Evolutionary conservation across 2,329 filamentous ascomycete species (phyloP).

Genomic region (Tympanopsis confertula): DNA sequence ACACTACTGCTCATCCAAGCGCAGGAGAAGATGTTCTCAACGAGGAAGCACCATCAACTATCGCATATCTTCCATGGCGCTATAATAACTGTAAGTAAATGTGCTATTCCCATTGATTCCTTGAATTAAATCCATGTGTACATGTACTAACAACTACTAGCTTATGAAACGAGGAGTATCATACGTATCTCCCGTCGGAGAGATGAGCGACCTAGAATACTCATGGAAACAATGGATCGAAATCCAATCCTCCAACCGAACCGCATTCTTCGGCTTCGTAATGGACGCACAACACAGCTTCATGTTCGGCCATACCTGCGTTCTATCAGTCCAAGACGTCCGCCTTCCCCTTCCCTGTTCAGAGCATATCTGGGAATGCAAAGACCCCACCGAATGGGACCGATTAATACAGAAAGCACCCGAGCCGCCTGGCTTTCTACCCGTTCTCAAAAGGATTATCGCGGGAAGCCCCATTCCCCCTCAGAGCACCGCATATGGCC

Average conservation of each 20-base stretch:
- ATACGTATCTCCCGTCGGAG: conserved; percentile 5
- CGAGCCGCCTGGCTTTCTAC: conserved; percentile 11
- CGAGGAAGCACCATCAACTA: conserved; percentile 13
- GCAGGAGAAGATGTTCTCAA: conserved; percentile 14
- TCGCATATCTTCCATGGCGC: conserved; percentile 15
- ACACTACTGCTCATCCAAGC: conserved; percentile 12
- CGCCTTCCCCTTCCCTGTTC: conserved; percentile 12
- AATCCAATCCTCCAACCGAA: conserved; percentile 11
- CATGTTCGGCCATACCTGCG: conserved; percentile 14
- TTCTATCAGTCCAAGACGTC: conserved; percentile 13
- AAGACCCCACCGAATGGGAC: conserved; percentile 9
- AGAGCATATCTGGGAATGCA: conserved; percentile 12
- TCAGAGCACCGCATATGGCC: conserved; percentile 10
- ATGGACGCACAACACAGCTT: conserved; percentile 16
- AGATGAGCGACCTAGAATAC: conserved; percentile 4
- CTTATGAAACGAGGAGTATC: conserved; percentile 12
- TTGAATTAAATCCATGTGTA: too few species aligned
- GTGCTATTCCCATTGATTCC: conserved; percentile 5
- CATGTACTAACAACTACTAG: conserved; percentile 2
- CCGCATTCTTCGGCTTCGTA: conserved; percentile 14
- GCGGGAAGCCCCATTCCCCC: conserved; percentile 9
- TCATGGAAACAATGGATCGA: conserved; percentile 14
- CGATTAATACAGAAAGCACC: conserved; percentile 7
- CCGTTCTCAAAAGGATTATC: conserved; percentile 10
- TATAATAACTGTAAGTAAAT: conserved; percentile 11